Conservation (phyloP, 345 rosid species). For the Angophora floribunda region DNA sequence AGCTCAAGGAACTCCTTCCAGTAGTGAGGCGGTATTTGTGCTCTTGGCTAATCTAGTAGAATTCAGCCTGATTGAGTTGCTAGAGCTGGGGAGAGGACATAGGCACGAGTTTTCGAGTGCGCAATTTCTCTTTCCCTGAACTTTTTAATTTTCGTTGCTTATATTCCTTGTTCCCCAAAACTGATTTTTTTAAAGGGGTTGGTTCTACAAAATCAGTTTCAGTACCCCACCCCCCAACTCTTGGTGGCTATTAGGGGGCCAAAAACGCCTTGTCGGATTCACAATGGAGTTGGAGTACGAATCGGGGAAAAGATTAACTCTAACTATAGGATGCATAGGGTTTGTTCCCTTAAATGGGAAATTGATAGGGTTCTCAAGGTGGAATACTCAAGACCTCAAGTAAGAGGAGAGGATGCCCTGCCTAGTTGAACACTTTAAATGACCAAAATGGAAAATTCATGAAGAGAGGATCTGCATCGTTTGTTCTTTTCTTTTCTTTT, state of each 20-base stretch:
- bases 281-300: neutral
- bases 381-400: neutral
- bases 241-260: neutral
- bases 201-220: neutral
- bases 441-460: neutral
- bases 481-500: neutral
- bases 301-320: neutral
- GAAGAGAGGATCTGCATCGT: neutral
- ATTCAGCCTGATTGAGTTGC: neutral
- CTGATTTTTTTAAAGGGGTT: neutral
- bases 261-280: neutral
- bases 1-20: neutral
- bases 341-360: neutral
- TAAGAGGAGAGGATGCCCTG: neutral
- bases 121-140: neutral
- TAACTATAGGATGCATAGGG: neutral
- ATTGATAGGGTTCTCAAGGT: neutral
- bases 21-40: neutral
- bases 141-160: neutral
- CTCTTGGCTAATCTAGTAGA: neutral
- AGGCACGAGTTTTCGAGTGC: neutral
- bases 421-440: neutral
- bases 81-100: neutral
- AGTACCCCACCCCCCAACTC: neutral
- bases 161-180: neutral